Evolutionary conservation across 129 eudicot genomes (phyloP).

Genomic region (Pulicaria dysenterica): DNA sequence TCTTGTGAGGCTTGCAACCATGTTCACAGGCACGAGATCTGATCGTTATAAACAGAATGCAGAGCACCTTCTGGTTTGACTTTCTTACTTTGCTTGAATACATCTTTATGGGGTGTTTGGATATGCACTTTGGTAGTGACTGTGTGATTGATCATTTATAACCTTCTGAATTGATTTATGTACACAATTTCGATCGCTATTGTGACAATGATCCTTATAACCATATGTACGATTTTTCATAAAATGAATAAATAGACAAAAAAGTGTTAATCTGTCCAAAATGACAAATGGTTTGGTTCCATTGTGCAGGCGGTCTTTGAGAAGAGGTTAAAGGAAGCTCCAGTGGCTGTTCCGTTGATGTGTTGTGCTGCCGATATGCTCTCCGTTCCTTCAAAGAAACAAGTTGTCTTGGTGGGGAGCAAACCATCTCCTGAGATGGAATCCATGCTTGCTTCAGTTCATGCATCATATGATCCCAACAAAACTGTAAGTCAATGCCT

Average conservation of each 20-base stretch:
- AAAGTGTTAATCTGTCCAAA: neutral
- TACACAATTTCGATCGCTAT: too few relatives aligned
- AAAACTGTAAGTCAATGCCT: constrained; percentile 51
- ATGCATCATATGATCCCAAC: constrained; percentile 73
- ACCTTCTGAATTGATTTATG: neutral
- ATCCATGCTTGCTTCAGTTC: constrained; percentile 69
- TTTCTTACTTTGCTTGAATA: constrained; percentile 3
- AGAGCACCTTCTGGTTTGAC: constrained; percentile 71
- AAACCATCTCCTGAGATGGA: constrained; percentile 56
- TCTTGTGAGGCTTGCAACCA: constrained; percentile 66
- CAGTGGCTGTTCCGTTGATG: constrained; percentile 88
- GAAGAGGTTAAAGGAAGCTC: constrained; percentile 68
- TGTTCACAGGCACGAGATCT: constrained; percentile 52
- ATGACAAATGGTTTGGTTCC: neutral
- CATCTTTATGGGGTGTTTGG: neutral
- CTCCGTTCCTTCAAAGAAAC: constrained; percentile 67
- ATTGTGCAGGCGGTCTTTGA: constrained; percentile 72
- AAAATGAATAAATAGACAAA: neutral
- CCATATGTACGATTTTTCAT: neutral
- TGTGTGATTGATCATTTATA: neutral
- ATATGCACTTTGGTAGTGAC: neutral
- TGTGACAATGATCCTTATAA: too few relatives aligned
- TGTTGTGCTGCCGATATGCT: constrained; percentile 94
- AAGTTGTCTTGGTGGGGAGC: constrained; percentile 75
- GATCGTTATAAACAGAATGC: constrained; percentile 63